Evolutionary conservation across 257 asterid species (phyloP), one percentile per base, ranked within the genome.

Genomic region (Solanum lignicaule): DNA sequence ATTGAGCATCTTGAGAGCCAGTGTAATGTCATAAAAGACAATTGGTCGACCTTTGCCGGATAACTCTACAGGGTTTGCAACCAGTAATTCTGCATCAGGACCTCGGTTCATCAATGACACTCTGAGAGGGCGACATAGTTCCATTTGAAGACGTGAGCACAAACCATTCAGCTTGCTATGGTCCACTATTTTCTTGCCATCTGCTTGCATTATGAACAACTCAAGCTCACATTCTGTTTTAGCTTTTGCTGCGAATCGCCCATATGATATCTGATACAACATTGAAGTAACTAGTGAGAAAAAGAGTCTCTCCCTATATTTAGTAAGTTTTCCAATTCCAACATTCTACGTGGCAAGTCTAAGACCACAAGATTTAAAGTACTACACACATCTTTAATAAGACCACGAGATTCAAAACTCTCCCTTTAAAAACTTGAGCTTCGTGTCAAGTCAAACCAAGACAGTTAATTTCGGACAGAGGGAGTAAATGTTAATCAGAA

Each of bases 1-100:
- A 86, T 93, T 90, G 65, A 96, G 96, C 93, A 91, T 92, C 93
- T 95, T 96, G 84, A 96, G 97, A 88, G 98, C 97, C 36, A 94
- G 93, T 20, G 98, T 96, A 68, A 96, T 94, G 93, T 96, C 98
- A 72, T 92, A 72, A 91, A 96, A 96, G 71, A 96, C 98, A 46
- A 91, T 84, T 72, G 99, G 99, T 6, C 98, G 98, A 5, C 99
- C 99, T 89, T 93, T 92, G 15, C 99, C 98, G 2, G 98, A 94
- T 85, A 95, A 89, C 92, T 96, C 99, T 2, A 94, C 93, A 0
- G 96, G 99, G 89, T 95, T 96, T 27, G 98, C 98, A 38, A 95
- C 98, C 84, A 96, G 83, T 79, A 96, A 89, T 88, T 96, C 98
- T 4, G 96, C 90, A 83, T 96, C 99, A 23, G 98, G 99, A 85